These are phyloP conservation scores for Effrenium voratum DNA, from an alignment of 73 alveolate species.

Conservation along the genomic window DNA sequence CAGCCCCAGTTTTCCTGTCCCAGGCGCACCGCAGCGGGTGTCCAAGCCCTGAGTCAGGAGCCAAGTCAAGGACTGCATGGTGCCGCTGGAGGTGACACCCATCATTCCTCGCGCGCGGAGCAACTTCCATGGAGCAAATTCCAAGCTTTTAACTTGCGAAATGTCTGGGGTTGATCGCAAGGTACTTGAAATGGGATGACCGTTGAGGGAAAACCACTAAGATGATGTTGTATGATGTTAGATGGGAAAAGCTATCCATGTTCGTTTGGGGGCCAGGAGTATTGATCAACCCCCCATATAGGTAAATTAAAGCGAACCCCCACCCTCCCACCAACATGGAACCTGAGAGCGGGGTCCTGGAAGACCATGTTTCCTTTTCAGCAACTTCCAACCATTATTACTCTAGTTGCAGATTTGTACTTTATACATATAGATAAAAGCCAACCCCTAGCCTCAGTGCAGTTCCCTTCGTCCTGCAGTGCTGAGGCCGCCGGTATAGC, in stretches of 20 bases:
- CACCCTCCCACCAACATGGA: background rate
- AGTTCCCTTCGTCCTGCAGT: constrained; percentile 3
- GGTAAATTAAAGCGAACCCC: background rate
- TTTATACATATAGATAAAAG: no score
- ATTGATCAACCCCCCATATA: no score
- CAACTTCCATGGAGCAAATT: no score
- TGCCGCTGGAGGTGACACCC: background rate
- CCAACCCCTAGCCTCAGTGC: background rate
- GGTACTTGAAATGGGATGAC: no score
- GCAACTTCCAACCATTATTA: no score
- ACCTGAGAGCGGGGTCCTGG: background rate
- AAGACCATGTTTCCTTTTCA: background rate
- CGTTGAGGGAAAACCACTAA: no score
- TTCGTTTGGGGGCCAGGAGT: no score
- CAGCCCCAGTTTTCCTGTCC: background rate
- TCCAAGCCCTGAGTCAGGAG: constrained; percentile 25
- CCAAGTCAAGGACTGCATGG: constrained; percentile 7
- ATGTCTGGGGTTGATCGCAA: no score
- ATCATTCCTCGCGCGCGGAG: constrained; percentile 29
- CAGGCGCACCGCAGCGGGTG: constrained; percentile 1
- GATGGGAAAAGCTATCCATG: no score
- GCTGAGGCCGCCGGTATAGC: constrained; percentile 19
- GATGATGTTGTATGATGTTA: no score
- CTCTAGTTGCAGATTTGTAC: no score
- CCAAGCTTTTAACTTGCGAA: no score